A percentile compares a stretch with the other conserved stretches of the same genome.
Evolutionary conservation across 345 rosid species (phyloP).

Genomic region (Noccaea bulbosa): DNA sequence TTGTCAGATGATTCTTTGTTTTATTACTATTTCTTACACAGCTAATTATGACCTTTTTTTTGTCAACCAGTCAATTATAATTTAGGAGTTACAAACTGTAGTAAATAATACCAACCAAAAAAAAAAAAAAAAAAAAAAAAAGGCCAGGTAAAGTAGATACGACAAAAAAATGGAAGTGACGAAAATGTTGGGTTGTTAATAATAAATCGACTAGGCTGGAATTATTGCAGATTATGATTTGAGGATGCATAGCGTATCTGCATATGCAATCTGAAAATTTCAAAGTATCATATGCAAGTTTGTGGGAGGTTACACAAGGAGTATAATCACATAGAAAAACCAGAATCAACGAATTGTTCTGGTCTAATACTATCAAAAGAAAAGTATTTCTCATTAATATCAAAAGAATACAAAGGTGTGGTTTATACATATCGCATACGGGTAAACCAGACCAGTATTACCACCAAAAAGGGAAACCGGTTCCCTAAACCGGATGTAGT

Average conservation of each 20-base stretch:
- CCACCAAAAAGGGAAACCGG: background rate
- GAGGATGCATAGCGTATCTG: background rate
- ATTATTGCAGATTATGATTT: background rate
- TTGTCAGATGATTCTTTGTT: slow-evolving; percentile 35
- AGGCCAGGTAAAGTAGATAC: too few species aligned
- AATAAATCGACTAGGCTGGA: background rate
- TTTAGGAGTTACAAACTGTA: background rate
- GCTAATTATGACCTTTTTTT: too few species aligned
- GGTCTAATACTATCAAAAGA: background rate
- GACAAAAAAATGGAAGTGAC: background rate
- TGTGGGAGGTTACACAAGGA: background rate
- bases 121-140: background rate
- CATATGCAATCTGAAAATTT: background rate
- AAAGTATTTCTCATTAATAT: slow-evolving; percentile 3
- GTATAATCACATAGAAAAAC: background rate
- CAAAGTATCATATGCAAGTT: background rate
- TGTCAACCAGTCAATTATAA: background rate
- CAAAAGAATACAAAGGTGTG: slow-evolving; percentile 31
- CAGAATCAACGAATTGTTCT: background rate
- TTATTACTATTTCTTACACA: background rate
- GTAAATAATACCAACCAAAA: background rate
- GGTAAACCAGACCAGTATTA: slow-evolving; percentile 7
- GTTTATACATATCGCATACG: background rate
- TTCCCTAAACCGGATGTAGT: background rate
- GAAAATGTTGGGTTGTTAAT: background rate